These are phyloP conservation scores for Boletus sensibilis DNA, from an alignment of 768 basidiomycete genomes.

Conservation along the genomic window DNA sequence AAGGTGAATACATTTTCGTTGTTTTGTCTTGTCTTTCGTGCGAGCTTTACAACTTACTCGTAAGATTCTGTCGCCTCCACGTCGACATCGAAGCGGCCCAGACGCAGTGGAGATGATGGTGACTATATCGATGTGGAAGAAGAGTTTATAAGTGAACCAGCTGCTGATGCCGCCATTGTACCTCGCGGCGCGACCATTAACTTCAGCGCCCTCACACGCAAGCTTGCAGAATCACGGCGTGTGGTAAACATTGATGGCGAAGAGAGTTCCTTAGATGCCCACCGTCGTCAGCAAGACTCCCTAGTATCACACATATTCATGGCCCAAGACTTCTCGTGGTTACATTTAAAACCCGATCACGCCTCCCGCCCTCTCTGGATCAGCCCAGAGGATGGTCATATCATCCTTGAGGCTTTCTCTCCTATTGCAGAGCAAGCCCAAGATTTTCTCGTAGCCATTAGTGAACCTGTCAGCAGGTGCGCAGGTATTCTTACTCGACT, in stretches of 20 bases:
- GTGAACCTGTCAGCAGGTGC: conserved; percentile 97
- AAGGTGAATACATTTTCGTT: conserved; percentile 31
- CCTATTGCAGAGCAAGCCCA: conserved; percentile 98
- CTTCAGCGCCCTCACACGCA: conserved; percentile 79
- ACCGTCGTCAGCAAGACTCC: conserved; percentile 70
- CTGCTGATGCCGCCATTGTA: conserved; percentile 43
- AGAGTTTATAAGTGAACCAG: conserved; percentile 42
- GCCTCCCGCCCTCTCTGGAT: conserved; percentile 94
- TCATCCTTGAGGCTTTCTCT: conserved; percentile 96
- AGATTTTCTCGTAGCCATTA: conserved; percentile 96
- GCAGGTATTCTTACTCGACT: conserved; percentile 32
- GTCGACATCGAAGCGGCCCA: conserved; percentile 40
- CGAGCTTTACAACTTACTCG: neutral
- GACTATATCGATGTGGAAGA: conserved; percentile 61
- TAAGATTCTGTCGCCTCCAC: conserved; percentile 23
- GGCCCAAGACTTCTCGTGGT: conserved; percentile 82
- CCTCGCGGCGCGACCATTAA: conserved; percentile 82
- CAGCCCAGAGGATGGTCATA: conserved; percentile 85
- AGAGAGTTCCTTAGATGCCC: conserved; percentile 55
- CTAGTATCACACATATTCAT: conserved; percentile 82
- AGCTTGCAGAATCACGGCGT: conserved; percentile 63
- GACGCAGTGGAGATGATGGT: conserved; percentile 48
- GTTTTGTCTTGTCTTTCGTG: neutral
- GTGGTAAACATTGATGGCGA: conserved; percentile 38
- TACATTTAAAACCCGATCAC: conserved; percentile 90